phyloP scores from a whole-genome alignment of 257 asterid genomes.

The Solanum bulbocastanum region DNA sequence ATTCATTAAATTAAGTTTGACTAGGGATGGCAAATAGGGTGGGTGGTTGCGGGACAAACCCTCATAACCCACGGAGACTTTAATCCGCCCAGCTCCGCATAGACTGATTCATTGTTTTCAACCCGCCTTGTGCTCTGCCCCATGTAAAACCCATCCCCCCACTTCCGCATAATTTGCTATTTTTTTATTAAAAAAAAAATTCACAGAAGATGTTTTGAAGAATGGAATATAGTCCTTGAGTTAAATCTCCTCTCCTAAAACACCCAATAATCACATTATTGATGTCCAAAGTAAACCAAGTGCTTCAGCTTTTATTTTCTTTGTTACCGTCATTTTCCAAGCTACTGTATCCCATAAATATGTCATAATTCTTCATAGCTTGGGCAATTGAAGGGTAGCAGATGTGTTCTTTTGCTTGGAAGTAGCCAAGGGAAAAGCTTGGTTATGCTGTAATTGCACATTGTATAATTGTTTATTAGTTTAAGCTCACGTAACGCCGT shows the following conservation, averaged over 20 bases:
- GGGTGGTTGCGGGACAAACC: background rate
- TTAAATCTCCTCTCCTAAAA: background rate
- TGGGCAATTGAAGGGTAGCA: background rate
- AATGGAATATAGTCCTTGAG: background rate
- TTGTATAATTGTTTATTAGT: background rate
- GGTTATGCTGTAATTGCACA: background rate
- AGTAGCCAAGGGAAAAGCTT: background rate
- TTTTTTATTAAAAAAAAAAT: background rate
- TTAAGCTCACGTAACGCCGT: background rate
- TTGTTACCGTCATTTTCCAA: background rate
- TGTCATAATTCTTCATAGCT: background rate
- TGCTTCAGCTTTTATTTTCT: background rate
- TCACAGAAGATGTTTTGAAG: background rate
- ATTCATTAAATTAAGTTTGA: background rate
- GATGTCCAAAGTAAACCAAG: background rate
- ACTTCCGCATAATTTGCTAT: background rate
- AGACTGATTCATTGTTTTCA: background rate
- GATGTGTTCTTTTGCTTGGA: background rate
- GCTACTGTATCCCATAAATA: background rate
- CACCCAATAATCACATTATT: background rate
- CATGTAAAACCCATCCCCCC: background rate
- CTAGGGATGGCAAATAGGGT: background rate
- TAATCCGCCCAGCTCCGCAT: background rate
- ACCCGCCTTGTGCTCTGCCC: background rate
- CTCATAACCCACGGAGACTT: background rate